phyloP scores from a whole-genome alignment of 179 eudicot species.

The Beta corolliflora region DNA sequence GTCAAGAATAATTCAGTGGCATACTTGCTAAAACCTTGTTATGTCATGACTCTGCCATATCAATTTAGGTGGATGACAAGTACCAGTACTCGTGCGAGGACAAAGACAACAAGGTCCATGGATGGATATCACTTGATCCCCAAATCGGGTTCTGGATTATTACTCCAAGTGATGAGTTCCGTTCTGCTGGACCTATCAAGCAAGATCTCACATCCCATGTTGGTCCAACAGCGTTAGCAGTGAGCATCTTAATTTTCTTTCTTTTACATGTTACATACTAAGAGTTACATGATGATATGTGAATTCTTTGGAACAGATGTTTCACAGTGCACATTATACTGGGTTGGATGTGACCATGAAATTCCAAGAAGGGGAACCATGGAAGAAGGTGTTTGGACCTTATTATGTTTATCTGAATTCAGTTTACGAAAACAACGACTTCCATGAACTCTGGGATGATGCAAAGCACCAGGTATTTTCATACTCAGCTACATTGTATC shows the following conservation, averaged over 20 bases:
- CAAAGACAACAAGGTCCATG: conserved; percentile 55
- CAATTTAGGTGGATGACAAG: conserved; percentile 52
- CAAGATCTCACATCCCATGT: conserved; percentile 60
- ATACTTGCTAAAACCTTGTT: not conserved
- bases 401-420: conserved; percentile 60
- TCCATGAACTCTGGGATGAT: conserved; percentile 53
- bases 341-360: conserved; percentile 45
- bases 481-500: not conserved
- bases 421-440: conserved; percentile 30
- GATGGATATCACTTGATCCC: conserved; percentile 53
- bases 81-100: conserved; percentile 53
- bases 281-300: not conserved
- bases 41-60: not conserved
- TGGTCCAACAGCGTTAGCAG: conserved; percentile 50
- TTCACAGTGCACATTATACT: conserved; percentile 65
- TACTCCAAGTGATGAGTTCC: conserved; percentile 51
- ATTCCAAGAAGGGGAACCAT: conserved; percentile 56
- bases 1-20: not conserved
- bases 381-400: conserved; percentile 77
- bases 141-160: conserved; percentile 54
- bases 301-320: conserved; percentile 44
- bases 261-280: not conserved
- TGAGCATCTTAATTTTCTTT: conserved; percentile 12
- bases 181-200: conserved; percentile 52
- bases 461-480: conserved; percentile 63